Evolutionary conservation across 768 basidiomycete genomes (phyloP).

Genomic region (Russula lepida): DNA sequence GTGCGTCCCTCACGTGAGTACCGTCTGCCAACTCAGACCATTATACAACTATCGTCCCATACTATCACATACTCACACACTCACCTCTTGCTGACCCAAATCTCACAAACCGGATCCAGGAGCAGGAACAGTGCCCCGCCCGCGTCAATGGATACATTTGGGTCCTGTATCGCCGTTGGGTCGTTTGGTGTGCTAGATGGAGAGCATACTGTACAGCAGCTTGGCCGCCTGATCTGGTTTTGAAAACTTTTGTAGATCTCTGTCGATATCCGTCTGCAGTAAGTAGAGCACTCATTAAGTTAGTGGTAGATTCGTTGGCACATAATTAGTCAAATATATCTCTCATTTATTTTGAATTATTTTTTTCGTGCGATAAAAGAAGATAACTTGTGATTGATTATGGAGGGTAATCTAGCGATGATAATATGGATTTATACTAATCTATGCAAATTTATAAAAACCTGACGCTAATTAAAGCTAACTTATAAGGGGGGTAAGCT

Average conservation of each 20-base stretch:
- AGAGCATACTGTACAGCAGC: constrained; percentile 35
- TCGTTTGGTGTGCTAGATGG: background rate
- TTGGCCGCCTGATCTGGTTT: constrained; percentile 55
- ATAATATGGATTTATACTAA: too few relatives aligned
- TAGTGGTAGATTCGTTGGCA: too few relatives aligned
- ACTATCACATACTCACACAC: constrained; percentile 69
- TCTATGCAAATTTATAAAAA: too few relatives aligned
- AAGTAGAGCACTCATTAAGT: too few relatives aligned
- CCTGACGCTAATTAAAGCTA: too few relatives aligned
- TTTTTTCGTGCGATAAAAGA: too few relatives aligned
- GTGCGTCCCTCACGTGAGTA: constrained; percentile 36
- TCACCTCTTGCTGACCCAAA: constrained; percentile 43
- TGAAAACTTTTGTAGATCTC: constrained; percentile 96
- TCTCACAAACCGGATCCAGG: constrained; percentile 74
- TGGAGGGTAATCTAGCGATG: too few relatives aligned
- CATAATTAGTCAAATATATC: too few relatives aligned
- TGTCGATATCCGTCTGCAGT: too few relatives aligned
- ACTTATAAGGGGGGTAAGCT: too few relatives aligned
- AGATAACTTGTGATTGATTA: too few relatives aligned
- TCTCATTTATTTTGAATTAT: too few relatives aligned
- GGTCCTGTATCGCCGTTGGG: constrained; percentile 49
- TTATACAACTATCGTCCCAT: constrained; percentile 64
- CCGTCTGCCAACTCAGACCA: constrained; percentile 46
- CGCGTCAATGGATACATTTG: constrained; percentile 47
- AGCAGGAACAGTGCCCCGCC: constrained; percentile 64